Evolutionary conservation across 345 rosid species (phyloP), one percentile per base, ranked within the genome.

Genomic region (Noccaea bulbosa): DNA sequence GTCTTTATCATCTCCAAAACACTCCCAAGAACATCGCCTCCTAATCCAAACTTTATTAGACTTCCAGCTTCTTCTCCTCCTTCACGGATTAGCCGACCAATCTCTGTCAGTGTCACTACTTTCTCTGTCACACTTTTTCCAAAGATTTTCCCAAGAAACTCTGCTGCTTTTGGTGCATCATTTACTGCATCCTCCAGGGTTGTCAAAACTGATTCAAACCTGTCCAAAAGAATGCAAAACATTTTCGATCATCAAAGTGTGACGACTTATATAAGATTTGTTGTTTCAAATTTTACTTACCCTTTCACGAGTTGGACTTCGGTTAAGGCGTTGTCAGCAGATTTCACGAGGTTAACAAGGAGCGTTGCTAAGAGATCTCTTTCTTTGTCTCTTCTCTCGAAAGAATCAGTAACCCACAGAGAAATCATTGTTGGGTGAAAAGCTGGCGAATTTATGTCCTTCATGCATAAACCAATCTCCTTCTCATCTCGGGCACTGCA

Each of bases 131-230:
- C 82, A 5, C 61, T 79, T 72, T 83, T 81, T n/a, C 80, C 98
- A 51, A 89, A 83, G 5, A 91, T 83, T 7, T 54, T 56, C 12
- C 96, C 98, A 0, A 94, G 91, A 80, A 85, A 92, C 73, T 88
- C 96, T 3, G 92, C 82, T 60, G 98, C 99, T 78, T 72, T 94
- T 0, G 99, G 98, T 15, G 99, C 99, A 69, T 94, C 98, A 43
- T 83, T 94, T 2, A 94, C 93, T 0, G 92, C 82, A 75, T 94
- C 99, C 81, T 91, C 93, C 81, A 94, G 75, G 7, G 87, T 84
- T 56, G 77, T 62, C 24, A 94, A 86, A 56, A 86, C 96, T 0
- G 82, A 78, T 55, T 87, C 89, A 49, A 94, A 89, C 86, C 99
- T 91, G 81, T 16, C 51, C 4, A 52, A 37, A 11, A 41, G 39